A percentile compares a stretch with the other conserved stretches of the same genome.
phyloP scores from a whole-genome alignment of 1,284 basidiomycete species.

The Cystobasidiaceae sp. region DNA sequence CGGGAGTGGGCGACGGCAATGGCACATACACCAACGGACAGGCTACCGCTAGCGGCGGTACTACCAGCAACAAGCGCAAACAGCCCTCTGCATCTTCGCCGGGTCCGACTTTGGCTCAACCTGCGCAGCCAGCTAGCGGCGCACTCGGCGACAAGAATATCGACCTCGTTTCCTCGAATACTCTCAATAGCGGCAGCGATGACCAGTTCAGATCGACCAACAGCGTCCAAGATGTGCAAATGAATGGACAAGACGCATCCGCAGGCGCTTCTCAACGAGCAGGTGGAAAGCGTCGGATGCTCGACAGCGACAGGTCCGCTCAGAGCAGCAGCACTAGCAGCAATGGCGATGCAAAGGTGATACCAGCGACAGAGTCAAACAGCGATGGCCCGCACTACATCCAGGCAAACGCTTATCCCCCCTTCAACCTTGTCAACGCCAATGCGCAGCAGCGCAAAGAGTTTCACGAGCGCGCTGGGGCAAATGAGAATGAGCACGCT shows the following conservation, averaged over 20 bases:
- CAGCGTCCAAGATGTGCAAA: too few species aligned
- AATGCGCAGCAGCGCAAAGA: conserved; percentile 10
- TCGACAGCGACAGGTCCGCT: conserved; percentile 1
- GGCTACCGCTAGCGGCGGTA: not conserved
- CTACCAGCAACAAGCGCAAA: not conserved
- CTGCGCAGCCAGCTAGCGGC: too few species aligned
- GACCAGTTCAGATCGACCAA: too few species aligned
- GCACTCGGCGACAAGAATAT: too few species aligned
- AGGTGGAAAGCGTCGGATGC: conserved; percentile 11
- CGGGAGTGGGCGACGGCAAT: too few species aligned
- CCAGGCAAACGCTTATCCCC: conserved; percentile 21
- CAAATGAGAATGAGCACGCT: not conserved
- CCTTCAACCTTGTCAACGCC: conserved; percentile 17
- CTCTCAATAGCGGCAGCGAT: not conserved
- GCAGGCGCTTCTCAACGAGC: too few species aligned
- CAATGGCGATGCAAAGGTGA: not conserved
- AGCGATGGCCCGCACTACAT: conserved; percentile 12
- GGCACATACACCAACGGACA: not conserved
- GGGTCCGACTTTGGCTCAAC: not conserved
- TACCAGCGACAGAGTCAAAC: too few species aligned
- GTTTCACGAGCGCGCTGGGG: not conserved
- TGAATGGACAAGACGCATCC: not conserved
- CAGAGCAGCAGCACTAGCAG: not conserved
- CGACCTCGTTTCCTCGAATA: not conserved
- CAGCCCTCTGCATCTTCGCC: not conserved